A percentile compares a stretch with the other conserved stretches of the same genome.
phyloP scores from a whole-genome alignment of 2,329 filamentous ascomycete species.

The Cladosporium austrohemisphaericum region DNA sequence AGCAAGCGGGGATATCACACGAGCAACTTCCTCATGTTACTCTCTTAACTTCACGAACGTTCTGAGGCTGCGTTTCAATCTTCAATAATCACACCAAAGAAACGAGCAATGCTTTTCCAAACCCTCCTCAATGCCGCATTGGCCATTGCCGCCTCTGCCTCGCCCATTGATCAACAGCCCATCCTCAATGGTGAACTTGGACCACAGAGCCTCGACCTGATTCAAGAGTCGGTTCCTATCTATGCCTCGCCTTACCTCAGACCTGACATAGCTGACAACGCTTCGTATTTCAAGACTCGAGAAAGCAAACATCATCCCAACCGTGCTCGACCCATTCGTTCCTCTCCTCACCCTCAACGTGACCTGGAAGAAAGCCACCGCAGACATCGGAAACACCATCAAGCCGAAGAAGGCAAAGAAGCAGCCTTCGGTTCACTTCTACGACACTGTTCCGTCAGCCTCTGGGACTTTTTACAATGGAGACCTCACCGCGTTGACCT shows the following conservation, averaged over 20 bases:
- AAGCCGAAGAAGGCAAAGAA: constrained; percentile 42
- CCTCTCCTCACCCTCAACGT: constrained; percentile 52
- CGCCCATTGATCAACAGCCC: neutral
- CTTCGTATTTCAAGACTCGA: too few relatives aligned
- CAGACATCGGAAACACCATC: constrained; percentile 54
- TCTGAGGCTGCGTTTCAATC: too few relatives aligned
- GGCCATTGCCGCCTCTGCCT: neutral
- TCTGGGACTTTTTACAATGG: neutral
- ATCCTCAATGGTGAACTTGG: neutral
- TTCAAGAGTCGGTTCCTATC: constrained; percentile 20
- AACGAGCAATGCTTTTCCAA: neutral
- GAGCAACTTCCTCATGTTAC: too few relatives aligned
- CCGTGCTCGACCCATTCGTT: constrained; percentile 57
- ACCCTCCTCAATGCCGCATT: neutral
- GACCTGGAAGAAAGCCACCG: constrained; percentile 42
- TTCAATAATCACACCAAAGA: too few relatives aligned
- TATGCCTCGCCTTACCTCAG: too few relatives aligned
- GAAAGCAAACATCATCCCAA: constrained; percentile 33
- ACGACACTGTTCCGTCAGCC: constrained; percentile 18
- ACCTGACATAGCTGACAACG: too few relatives aligned
- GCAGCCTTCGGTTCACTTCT: constrained; percentile 37
- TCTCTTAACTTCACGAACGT: too few relatives aligned
- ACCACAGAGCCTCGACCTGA: constrained; percentile 17
- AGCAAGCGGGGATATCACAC: constrained; percentile 8
- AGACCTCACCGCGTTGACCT: neutral